Evolutionary conservation across 1,139 yeast genomes (phyloP), one percentile per base, ranked within the genome.

Genomic region (Williopsis jadinii): DNA sequence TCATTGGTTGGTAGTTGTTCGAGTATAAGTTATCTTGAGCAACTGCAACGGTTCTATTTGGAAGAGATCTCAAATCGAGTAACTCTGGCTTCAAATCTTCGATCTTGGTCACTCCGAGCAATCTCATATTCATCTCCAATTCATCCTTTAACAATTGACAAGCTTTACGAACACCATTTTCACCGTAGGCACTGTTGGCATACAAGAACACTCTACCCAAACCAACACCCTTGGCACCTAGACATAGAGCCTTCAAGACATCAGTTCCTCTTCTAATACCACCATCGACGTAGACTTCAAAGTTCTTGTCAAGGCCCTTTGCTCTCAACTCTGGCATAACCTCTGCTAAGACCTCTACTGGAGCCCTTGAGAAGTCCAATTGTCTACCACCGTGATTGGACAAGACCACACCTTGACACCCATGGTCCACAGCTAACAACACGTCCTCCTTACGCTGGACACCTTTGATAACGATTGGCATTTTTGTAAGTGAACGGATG

Each of bases 61-160:
- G 33, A 24, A 71, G 43, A 35, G 64, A 56, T 36, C 65, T 45
- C 2, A 46, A 28, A 51, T 81, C 86, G 10, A 81, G 59, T 46
- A 71, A 64, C 8, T 67, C 63, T 11, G 79, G 80, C 49, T 75
- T 69, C 48, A 90, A 68, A 35, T 87, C 82, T 37, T 71, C 74
- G 15, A 90, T 65, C 26, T 69, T 70, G 19, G 76, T 78, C 30
- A 76, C 95, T 35, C 97, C 97, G 39, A 90, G 65, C 39, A 88
- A 68, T 50, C 95, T 72, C 97, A 90, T 86, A 61, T 83, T 79
- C 92, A 87, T 84, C 48, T 75, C 78, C 60, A 90, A 62, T 59
- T 90, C 97, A 46, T 82, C 88, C 56, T 80, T 83, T 52, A 90
- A 68, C 38, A 87, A 66, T 54, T 83, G 88, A 50, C 84, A 80